Percentiles rank a stretch among this genome's conserved stretches.
Conservation (phyloP, 2,329 filamentous ascomycete species). For the Colletotrichum sojae region DNA sequence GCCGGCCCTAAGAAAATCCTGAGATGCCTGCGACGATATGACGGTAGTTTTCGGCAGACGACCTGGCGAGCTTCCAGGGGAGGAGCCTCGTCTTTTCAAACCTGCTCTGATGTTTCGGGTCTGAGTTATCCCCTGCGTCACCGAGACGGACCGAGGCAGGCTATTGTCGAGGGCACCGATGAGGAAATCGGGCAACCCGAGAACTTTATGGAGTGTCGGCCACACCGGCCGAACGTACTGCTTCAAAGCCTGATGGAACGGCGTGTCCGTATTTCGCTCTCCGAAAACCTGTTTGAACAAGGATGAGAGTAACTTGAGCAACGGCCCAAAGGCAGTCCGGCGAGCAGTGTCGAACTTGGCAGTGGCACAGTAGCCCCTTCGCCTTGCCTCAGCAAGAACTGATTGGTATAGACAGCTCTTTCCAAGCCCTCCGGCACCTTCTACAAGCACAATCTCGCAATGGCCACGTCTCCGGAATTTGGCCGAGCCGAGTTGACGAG, state of each 20-base stretch:
- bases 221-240: constrained; percentile 75
- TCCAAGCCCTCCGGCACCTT: constrained; percentile 74
- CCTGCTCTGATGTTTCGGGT: constrained; percentile 51
- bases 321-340: constrained; percentile 73
- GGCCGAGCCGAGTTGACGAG: constrained; percentile 67
- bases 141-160: constrained; percentile 54
- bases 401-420: constrained; percentile 77
- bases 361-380: constrained; percentile 75
- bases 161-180: constrained; percentile 64
- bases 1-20: constrained; percentile 72
- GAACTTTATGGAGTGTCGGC: constrained; percentile 73
- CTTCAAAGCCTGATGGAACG: constrained; percentile 73
- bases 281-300: constrained; percentile 78
- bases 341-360: constrained; percentile 76
- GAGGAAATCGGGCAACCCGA: constrained; percentile 79
- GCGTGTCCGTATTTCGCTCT: constrained; percentile 75
- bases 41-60: constrained; percentile 50
- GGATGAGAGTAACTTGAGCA: constrained; percentile 75
- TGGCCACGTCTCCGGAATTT: constrained; percentile 74
- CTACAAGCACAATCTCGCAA: constrained; percentile 74
- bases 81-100: constrained; percentile 63
- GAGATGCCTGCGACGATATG: constrained; percentile 65
- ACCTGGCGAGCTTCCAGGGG: constrained; percentile 61
- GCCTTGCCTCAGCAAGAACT: constrained; percentile 71
- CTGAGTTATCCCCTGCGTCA: constrained; percentile 49